Evolutionary conservation across 768 basidiomycete genomes (phyloP).

Genomic region (Leccinum subgranulosum): DNA sequence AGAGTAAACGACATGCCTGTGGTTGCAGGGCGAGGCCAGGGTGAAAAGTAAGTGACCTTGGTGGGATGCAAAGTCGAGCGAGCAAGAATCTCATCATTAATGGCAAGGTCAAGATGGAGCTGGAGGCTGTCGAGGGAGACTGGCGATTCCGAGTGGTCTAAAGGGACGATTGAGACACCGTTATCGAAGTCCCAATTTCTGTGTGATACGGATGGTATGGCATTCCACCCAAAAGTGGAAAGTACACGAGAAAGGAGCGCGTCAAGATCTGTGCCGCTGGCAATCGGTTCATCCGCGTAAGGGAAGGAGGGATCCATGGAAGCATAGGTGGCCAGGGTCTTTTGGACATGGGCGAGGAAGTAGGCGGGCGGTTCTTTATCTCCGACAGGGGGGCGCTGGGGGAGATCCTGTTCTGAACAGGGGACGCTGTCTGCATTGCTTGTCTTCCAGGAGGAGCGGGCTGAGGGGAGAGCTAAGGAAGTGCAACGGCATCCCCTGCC

Average conservation of each 20-base stretch:
- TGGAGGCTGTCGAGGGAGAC: constrained; percentile 19
- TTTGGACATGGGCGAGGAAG: constrained; percentile 35
- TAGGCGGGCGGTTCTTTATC: constrained; percentile 32
- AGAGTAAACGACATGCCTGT: constrained; percentile 14
- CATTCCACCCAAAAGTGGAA: constrained; percentile 40
- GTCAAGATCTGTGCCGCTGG: constrained; percentile 38
- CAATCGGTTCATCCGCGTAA: constrained; percentile 21
- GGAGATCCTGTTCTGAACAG: constrained; percentile 18
- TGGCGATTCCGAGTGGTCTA: background rate
- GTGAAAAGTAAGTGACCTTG: constrained; percentile 25
- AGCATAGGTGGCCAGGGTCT: constrained; percentile 47
- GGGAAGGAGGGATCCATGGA: constrained; percentile 36
- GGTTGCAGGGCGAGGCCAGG: constrained; percentile 9
- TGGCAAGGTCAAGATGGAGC: constrained; percentile 26
- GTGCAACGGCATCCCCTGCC: constrained; percentile 47
- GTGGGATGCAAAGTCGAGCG: constrained; percentile 24
- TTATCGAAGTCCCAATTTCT: constrained; percentile 29
- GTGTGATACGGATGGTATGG: constrained; percentile 10
- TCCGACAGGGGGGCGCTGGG: constrained; percentile 31
- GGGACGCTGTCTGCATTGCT: constrained; percentile 1
- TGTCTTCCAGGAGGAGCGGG: constrained; percentile 6
- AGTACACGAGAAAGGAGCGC: constrained; percentile 40
- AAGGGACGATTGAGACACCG: constrained; percentile 24
- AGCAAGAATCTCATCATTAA: constrained; percentile 23
- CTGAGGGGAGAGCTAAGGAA: constrained; percentile 19